phyloP scores from a whole-genome alignment of 331 rosid genomes.

The Dryas integrifolia region DNA sequence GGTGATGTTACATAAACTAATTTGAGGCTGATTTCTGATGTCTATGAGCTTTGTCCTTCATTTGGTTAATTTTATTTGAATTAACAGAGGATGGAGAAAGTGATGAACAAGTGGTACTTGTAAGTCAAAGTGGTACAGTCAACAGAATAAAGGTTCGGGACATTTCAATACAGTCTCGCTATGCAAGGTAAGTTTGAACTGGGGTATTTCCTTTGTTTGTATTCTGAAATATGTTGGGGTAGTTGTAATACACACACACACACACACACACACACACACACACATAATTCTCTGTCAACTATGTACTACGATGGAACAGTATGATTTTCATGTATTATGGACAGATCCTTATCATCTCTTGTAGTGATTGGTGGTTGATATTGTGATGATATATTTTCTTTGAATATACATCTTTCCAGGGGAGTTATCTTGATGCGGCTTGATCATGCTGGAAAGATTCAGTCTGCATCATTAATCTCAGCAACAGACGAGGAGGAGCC shows the following conservation, averaged over 20 bases:
- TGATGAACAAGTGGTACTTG: constrained; percentile 97
- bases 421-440: constrained; percentile 95
- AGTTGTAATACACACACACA: too few relatives aligned
- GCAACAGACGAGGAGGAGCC: constrained; percentile 48
- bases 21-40: background rate
- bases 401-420: constrained; percentile 35
- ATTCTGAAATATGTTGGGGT: background rate
- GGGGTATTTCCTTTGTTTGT: background rate
- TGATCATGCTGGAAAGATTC: constrained; percentile 89
- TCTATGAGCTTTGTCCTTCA: background rate
- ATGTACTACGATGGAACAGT: background rate
- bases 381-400: background rate
- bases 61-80: background rate
- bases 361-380: background rate
- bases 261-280: too few relatives aligned
- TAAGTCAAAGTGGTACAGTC: constrained; percentile 95
- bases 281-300: background rate
- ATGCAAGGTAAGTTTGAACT: constrained; percentile 62
- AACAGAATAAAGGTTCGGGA: constrained; percentile 96
- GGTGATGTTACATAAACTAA: constrained; percentile 40
- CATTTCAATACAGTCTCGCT: constrained; percentile 90
- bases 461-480: constrained; percentile 87
- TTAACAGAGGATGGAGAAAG: constrained; percentile 89
- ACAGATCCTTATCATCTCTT: background rate
- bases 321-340: background rate